These are phyloP conservation scores for Paramyrothecium sp. DNA, from an alignment of 2,329 filamentous ascomycete species.

Conservation along the genomic window DNA sequence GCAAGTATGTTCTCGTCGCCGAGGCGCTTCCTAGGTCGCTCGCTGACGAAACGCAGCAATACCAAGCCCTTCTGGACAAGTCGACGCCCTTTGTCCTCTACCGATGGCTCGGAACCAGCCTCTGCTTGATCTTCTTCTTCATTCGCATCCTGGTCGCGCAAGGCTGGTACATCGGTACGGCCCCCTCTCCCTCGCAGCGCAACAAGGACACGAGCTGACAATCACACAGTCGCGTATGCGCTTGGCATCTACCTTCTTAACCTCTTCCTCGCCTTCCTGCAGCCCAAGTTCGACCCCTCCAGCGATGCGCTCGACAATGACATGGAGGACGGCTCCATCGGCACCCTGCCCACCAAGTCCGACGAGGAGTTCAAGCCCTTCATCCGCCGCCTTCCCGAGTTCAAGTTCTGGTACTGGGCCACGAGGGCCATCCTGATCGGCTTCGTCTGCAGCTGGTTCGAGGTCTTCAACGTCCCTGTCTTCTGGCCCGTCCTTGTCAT, in stretches of 20 bases:
- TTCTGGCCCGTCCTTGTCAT: slow-evolving; percentile 99
- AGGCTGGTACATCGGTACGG: slow-evolving; percentile 95
- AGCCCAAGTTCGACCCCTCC: slow-evolving; percentile 97
- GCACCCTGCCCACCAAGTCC: slow-evolving; percentile 85
- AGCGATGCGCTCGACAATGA: slow-evolving; percentile 88
- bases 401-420: slow-evolving; percentile 99
- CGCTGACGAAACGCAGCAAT: slow-evolving; percentile 60
- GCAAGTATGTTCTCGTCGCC: slow-evolving; percentile 53
- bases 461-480: slow-evolving; percentile 92
- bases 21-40: slow-evolving; percentile 1
- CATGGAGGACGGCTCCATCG: slow-evolving; percentile 87
- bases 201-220: background rate
- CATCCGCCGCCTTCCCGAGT: slow-evolving; percentile 92
- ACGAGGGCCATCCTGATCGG: slow-evolving; percentile 81
- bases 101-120: slow-evolving; percentile 83
- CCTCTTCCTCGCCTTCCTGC: slow-evolving; percentile 96
- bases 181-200: background rate
- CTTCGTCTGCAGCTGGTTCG: slow-evolving; percentile 89
- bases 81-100: slow-evolving; percentile 87
- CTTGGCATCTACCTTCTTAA: slow-evolving; percentile 98
- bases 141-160: slow-evolving; percentile 86
- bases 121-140: slow-evolving; percentile 77
- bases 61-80: slow-evolving; percentile 91
- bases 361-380: slow-evolving; percentile 98
- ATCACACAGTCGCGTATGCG: slow-evolving; percentile 79